Base-by-base conservation (phyloP, 305 asterid species). In the Fraxinus floribunda region DNA sequence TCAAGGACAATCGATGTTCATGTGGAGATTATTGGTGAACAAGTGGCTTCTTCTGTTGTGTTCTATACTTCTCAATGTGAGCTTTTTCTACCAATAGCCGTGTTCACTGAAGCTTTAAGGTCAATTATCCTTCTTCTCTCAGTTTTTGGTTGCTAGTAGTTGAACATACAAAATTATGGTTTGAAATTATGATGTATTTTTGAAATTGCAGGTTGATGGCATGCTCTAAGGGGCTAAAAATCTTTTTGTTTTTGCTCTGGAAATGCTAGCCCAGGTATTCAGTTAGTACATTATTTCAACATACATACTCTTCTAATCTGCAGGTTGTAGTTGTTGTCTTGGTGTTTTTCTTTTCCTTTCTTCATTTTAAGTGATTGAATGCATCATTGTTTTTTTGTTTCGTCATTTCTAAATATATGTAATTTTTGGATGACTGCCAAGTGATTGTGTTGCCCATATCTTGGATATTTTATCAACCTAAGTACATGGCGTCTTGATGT, bases 1-100 rank as follows among this genome's bases (percentile, higher is more conserved):
- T 94, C 44, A 84, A 86, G 87, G 90, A 88, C 78, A 83, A 88
- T 81, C 86, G 83, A 57, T 94, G 97, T 87, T 92, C 97, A 34
- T 94, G 97, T 77, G 92, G 91, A 78, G 97, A 94, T 86, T 94
- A 90, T 86, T 94, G 98, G 98, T 93, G 87, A 91, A 73, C 24
- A 24, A 49, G 29, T 55, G 71, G 71, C 38, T 26, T 15, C 41
- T 71, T 71, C n/a, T 32, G 41, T 30, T 6, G 38, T 4, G 10
- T 15, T 20, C 46, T 60, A 18, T 22, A 57, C 41, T 30, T 71
- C 76, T 71, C 76, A 15, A 71, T 7, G 6, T 24, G 44, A 71
- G 41, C 22, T 32, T 71, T 71, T 68, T 68, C 41, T 16, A 30
- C 76, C 44, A 32, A 71, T 24, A 11, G 44, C 76, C 11, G 3